phyloP scores from a whole-genome alignment of 2,329 filamentous ascomycete genomes.

The Penicillium sp. region DNA sequence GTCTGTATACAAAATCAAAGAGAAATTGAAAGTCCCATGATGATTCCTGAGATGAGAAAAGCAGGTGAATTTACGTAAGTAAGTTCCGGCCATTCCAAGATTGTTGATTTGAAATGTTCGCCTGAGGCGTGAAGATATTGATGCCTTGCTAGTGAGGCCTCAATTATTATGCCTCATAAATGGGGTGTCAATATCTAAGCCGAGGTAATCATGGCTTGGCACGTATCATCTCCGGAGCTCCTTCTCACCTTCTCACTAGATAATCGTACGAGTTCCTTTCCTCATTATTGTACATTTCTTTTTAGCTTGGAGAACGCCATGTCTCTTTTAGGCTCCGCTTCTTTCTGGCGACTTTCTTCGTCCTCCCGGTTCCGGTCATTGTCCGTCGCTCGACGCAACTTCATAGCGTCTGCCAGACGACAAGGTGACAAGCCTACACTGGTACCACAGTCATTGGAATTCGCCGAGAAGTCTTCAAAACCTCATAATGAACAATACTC shows the following conservation, averaged over 20 bases:
- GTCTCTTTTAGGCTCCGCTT: slow-evolving; percentile 5
- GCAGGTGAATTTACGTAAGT: slow-evolving; percentile 21
- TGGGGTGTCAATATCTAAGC: not conserved
- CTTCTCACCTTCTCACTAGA: not conserved
- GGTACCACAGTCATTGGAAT: not conserved
- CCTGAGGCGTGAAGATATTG: not conserved
- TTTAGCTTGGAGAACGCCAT: not conserved
- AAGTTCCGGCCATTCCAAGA: not conserved
- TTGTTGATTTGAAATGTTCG: not conserved
- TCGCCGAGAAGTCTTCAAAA: not conserved
- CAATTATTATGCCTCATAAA: not conserved
- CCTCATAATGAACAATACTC: not conserved
- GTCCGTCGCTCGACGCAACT: slow-evolving; percentile 9
- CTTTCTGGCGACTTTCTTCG: slow-evolving; percentile 9
- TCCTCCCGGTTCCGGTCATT: not conserved
- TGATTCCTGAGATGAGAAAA: slow-evolving; percentile 18
- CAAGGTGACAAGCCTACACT: not conserved
- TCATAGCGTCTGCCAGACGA: slow-evolving; percentile 10
- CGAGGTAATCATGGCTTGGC: not conserved
- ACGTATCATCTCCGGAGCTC: not conserved
- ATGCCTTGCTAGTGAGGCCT: not conserved
- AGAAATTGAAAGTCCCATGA: slow-evolving; percentile 1
- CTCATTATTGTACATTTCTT: not conserved
- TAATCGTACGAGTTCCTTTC: not conserved
- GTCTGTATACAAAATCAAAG: not conserved